Base-by-base conservation (phyloP, 2,329 filamentous ascomycete genomes). In the Aspergillus vadensis region DNA sequence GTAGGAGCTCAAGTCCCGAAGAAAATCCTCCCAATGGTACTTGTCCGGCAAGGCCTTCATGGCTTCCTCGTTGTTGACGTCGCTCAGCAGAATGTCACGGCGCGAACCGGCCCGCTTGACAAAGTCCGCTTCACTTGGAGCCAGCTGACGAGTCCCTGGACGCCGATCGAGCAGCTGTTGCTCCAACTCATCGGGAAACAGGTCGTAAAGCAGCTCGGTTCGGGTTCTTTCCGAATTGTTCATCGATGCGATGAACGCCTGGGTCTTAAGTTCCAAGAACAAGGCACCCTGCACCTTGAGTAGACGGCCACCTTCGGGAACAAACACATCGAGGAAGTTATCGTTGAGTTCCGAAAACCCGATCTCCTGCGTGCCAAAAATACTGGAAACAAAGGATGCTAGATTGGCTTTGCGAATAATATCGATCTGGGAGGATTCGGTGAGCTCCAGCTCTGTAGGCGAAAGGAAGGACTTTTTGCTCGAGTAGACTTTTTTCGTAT, bases 261-360 rank as follows among this genome's bases (percentile, higher is more conserved):
- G 87, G 1, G 87, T 88, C 74, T 89, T 89, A 17, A 89, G 74
- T 63, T 88, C 86, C 14, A 89, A 78, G 65, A 84, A 87, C 25
- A 89, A 76, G 14, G 83, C 81, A 2, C 84, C 85, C 66, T 88
- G 85, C 62, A 82, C 84, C 66, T 86, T 86, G 19, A 86, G 74
- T 21, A 89, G 71, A 10, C 83, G 79, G 39, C 80, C 81, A 23
- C 85, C 84, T 57, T 86, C 81, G 0, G 85, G 83, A 8, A 88
- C 84, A 69, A 89, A 89, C 0, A 85, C 85, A 48, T 88, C 83
- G 23, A 89, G 77, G 68, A 89, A 89, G 65, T 83, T 80, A 48
- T 86, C 82, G 67, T 89, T 86, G 47, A 89, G 74, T 63, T 88
- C 84, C 52, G 83, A 84, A 66, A 89, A 88, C 9, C 85, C 85